Evolutionary conservation across 208 protist genomes (phyloP), one percentile per base, ranked within the genome.

Genomic region (Leishmania amazonensis): DNA sequence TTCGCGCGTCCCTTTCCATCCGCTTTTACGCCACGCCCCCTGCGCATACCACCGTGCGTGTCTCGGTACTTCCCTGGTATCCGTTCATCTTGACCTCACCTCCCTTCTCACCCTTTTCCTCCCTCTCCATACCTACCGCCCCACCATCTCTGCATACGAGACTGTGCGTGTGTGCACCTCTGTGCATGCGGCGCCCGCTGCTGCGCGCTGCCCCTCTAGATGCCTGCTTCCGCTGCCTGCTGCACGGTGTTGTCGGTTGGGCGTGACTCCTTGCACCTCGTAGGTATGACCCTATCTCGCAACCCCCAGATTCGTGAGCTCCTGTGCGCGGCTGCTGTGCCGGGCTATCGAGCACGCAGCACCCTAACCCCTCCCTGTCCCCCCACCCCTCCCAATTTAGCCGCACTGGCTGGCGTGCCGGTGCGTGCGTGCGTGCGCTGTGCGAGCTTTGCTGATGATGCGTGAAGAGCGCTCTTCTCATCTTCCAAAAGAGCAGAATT

Each of bases 201-300:
- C 28, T 42, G 70, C 15, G 53, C 73, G 74, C 58, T 21, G 28
- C 24, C 9, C 11, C 57, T 70, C 11, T 40, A 40, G 58, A 38
- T 3, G n/a, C 38, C 45, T 54, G 45, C 47, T 49, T 75, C 45
- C 24, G 11, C 70, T 75, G 40, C 24, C 17, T 28, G n/a, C 28
- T 19, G 62, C 57, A 57, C 76, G 87, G 84, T 70, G 87, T 90
- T 90, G 87, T 90, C 84, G 87, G 87, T 90, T 90, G 87, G 76
- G 76, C 76, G 40, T 79, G 76, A 79, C 76, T 71, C 76, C 76
- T 79, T 53, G 60, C 76, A 79, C 45, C 60, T 71, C 76, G 76
- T 79, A 79, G 76, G 60, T 71, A 79, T 4, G 68, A n/a, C 78
- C 84, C 87, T 90, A 87, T 90, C 85, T 91, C 85, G 83, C 82